A percentile compares a stretch with the other conserved stretches of the same genome.
These are phyloP conservation scores for Remersonia thermophila DNA, from an alignment of 2,329 filamentous ascomycete species.

Conservation along the genomic window DNA sequence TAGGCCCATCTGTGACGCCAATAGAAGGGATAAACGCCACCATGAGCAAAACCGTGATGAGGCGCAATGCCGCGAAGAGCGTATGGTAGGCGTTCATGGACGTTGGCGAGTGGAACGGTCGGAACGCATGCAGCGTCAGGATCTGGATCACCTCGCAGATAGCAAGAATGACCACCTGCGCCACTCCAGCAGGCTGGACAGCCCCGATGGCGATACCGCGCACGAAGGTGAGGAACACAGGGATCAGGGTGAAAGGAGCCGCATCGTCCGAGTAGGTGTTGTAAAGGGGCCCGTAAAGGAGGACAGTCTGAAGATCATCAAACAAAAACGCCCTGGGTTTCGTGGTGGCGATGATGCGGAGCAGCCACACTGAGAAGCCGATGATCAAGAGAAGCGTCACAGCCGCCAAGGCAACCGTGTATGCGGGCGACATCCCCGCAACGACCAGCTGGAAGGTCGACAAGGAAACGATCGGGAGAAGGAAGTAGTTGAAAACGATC, in stretches of 20 bases:
- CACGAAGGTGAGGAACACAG: slow-evolving; percentile 71
- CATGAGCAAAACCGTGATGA: slow-evolving; percentile 64
- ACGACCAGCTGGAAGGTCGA: slow-evolving; percentile 88
- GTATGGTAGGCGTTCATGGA: slow-evolving; percentile 97
- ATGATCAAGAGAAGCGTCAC: slow-evolving; percentile 62
- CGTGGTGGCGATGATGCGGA: slow-evolving; percentile 67
- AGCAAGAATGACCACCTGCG: slow-evolving; percentile 80
- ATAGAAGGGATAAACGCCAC: slow-evolving; percentile 77
- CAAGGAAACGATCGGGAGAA: slow-evolving; percentile 73
- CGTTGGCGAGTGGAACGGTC: slow-evolving; percentile 78
- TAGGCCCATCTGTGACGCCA: slow-evolving; percentile 62
- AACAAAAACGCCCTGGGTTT: slow-evolving; percentile 79
- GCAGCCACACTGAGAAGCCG: slow-evolving; percentile 63
- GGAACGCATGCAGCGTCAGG: slow-evolving; percentile 76
- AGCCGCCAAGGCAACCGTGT: slow-evolving; percentile 61
- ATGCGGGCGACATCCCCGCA: slow-evolving; percentile 52
- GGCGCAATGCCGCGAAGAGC: slow-evolving; percentile 65
- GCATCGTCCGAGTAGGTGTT: slow-evolving; percentile 96
- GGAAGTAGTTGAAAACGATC: slow-evolving; percentile 83
- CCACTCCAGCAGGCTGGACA: slow-evolving; percentile 83
- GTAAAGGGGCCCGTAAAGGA: slow-evolving; percentile 86
- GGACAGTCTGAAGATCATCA: slow-evolving; percentile 79
- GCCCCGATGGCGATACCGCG: slow-evolving; percentile 86
- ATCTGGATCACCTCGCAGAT: slow-evolving; percentile 90
- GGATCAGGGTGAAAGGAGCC: slow-evolving; percentile 78